Evolutionary conservation across 1,139 yeast genomes (phyloP), one percentile per base, ranked within the genome.

Genomic region (Hyphopichia buzzinii): DNA sequence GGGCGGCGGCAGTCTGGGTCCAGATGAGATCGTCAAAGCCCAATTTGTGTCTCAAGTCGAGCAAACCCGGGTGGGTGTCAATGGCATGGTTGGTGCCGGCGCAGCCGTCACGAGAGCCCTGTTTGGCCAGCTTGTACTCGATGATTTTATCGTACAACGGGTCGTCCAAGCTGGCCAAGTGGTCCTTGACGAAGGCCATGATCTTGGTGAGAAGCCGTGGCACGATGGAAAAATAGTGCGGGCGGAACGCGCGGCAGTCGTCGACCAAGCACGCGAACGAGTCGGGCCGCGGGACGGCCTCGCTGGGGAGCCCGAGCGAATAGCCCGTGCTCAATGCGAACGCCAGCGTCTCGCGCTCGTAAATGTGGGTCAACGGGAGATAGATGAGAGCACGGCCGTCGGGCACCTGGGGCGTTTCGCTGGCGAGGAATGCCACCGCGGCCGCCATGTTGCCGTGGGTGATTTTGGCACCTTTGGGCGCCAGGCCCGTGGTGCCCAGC

Each of bases 401-500:
- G 6, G 38, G 32, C 13, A 51, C 46, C n/a, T 41, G 49, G 4
- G 52, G 49, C 28, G 42, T 46, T 24, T 34, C 41, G 11, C 46
- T 34, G 10, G 39, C 37, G 5, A 58, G 44, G 41, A 63, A 61
- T 2, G 62, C 62, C 22, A 73, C 49, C 8, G 78, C 79, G 10
- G 84, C 68, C n/a, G 74, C 66, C 2, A 79, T 73, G 46, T 65
- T 68, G 29, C 57, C 56, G 39, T 84, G 87, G 6, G 77, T 65
- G 46, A 83, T 61, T 24, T 77, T 74, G n/a, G 81, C 90, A 32
- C 90, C 90, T 56, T 84, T 84, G 13, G 90, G 90, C 38, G 67
- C 57, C 8, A 69, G 44, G 13, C 89, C 89, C 3, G 90, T 82
- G 17, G 90, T 81, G 24, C 90, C 90, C 6, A 89, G 81, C 11